phyloP scores from a whole-genome alignment of 306 rosid species.

The Herpetospermum pedunculosum region DNA sequence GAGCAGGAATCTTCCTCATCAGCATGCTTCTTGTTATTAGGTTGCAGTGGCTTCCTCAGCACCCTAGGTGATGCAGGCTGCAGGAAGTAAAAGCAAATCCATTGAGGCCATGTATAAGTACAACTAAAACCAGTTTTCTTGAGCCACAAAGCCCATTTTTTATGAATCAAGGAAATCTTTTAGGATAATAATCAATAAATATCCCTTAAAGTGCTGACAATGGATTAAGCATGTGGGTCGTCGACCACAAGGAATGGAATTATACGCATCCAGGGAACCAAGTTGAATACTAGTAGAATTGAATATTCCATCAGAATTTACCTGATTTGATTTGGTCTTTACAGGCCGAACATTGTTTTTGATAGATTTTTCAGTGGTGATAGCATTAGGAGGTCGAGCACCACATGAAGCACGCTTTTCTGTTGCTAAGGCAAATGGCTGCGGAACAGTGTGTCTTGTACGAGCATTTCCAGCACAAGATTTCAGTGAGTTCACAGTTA shows the following conservation, averaged over 20 bases:
- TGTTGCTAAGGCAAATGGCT: conserved; percentile 89
- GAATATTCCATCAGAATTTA: conserved; percentile 10
- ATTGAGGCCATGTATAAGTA: background rate
- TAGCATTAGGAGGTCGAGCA: conserved; percentile 34
- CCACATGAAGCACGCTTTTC: conserved; percentile 76
- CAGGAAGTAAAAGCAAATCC: conserved; percentile 17
- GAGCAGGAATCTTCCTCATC: conserved; percentile 92
- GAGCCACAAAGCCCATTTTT: background rate
- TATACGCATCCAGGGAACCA: background rate
- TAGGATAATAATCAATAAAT: background rate
- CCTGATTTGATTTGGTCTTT: conserved; percentile 64
- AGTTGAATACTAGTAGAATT: background rate
- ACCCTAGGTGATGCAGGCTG: conserved; percentile 47
- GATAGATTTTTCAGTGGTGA: conserved; percentile 20
- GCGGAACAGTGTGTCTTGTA: conserved; percentile 72
- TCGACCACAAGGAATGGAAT: background rate
- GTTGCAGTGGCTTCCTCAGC: conserved; percentile 60
- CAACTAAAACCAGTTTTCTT: background rate
- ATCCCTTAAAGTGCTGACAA: background rate
- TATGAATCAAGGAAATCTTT: background rate
- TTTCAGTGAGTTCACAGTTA: conserved; percentile 36
- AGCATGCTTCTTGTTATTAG: conserved; percentile 72
- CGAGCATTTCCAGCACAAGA: conserved; percentile 41
- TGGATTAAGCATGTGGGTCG: background rate
- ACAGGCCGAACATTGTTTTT: conserved; percentile 28